Base-by-base conservation (phyloP, 495 filamentous ascomycete genomes). In the Wilcoxina mikolae region DNA sequence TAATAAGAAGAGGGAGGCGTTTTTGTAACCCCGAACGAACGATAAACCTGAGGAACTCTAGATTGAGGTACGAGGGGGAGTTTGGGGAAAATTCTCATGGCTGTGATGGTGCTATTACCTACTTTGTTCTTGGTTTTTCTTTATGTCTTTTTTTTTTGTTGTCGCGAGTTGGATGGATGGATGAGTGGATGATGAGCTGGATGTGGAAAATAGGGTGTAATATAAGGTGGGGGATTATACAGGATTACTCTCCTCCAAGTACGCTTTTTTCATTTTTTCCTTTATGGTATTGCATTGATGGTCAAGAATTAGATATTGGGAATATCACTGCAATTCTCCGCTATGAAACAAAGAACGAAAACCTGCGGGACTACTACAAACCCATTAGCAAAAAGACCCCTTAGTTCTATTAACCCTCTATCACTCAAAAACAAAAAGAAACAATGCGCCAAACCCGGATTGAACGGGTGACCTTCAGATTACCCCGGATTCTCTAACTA, bases 1-100 rank as follows among this genome's bases (percentile, higher is more conserved):
- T 69, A 94, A 94, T 71, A 79, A 82, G 71, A 95, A 95, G 77
- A 81, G 84, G 63, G 76, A 78, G 47, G 80, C 71, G 58, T 85
- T 77, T 59, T 73, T 78, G 54, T 67, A 54, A n/a, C n/a, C n/a
- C n/a, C n/a, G 51, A 31, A n/a, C n/a, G n/a, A n/a, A n/a, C n/a
- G n/a, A n/a, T n/a, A n/a, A n/a, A n/a, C n/a, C n/a, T n/a, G n/a
- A n/a, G 24, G 10, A 23, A 15, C 12, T 5, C 15, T 39, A 18
- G 20, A 39, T 39, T 18, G 15, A 39, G 12, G 4, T 15, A 12
- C 3, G 35, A 39, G 20, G 35, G 20, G 15, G 15, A 18, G 35
- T 3, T 39, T 39, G 35, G 35, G 20, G 15, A 18, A 15, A 39
- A 39, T 39, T 15, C 4, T 15, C 4, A 2, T 39, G 35, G 43